These are phyloP conservation scores for Cyclaneusma minus DNA, from an alignment of 2,329 filamentous ascomycete genomes.

Conservation along the genomic window DNA sequence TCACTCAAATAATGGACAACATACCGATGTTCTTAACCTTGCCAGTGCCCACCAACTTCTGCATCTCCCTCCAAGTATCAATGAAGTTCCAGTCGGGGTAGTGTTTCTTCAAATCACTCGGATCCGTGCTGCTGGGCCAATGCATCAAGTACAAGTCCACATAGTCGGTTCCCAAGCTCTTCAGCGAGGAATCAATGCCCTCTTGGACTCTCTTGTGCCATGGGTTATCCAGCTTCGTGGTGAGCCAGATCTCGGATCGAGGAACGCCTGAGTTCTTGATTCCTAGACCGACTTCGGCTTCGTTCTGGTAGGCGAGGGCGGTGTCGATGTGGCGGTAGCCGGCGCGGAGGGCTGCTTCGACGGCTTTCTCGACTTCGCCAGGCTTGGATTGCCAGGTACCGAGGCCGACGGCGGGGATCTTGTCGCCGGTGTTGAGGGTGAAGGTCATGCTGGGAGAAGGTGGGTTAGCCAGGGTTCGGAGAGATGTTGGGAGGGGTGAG, in stretches of 20 bases:
- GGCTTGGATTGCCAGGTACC: slow-evolving; percentile 68
- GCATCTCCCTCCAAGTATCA: slow-evolving; percentile 62
- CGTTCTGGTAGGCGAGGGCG: slow-evolving; percentile 62
- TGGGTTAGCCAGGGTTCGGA: slow-evolving; percentile 9
- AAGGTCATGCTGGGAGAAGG: slow-evolving; percentile 31
- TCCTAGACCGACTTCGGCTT: slow-evolving; percentile 49
- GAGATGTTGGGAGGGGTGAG: slow-evolving; percentile 6
- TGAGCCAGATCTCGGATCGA: slow-evolving; percentile 53
- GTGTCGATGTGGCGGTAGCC: slow-evolving; percentile 68
- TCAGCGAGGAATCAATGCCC: slow-evolving; percentile 42
- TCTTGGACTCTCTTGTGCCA: slow-evolving; percentile 56
- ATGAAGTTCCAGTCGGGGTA: slow-evolving; percentile 68
- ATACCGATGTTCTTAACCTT: slow-evolving; percentile 71
- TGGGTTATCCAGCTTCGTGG: slow-evolving; percentile 71
- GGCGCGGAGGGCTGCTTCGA: slow-evolving; percentile 48
- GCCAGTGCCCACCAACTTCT: slow-evolving; percentile 51
- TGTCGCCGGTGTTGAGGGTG: slow-evolving; percentile 59
- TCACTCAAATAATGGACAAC: too few species aligned
- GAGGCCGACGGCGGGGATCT: slow-evolving; percentile 63
- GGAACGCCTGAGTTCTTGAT: slow-evolving; percentile 48
- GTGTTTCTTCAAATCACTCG: slow-evolving; percentile 48
- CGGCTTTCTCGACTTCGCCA: slow-evolving; percentile 50
- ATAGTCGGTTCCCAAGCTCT: slow-evolving; percentile 46
- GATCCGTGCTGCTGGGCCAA: slow-evolving; percentile 52
- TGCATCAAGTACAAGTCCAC: slow-evolving; percentile 60